phyloP scores from a whole-genome alignment of 441 rosid species.

The Croton setiger region DNA sequence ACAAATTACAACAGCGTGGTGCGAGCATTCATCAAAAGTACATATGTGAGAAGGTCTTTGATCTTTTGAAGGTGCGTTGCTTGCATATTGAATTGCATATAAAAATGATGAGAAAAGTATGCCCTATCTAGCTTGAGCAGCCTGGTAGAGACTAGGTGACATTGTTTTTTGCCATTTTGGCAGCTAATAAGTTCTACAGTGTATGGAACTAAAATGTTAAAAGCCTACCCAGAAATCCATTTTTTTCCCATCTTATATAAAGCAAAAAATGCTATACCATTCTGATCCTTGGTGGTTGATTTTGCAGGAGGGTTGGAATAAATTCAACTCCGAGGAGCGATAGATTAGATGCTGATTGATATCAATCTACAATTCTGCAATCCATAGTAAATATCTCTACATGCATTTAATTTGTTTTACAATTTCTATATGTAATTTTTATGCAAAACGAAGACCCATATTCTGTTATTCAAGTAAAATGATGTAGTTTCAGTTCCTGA shows the following conservation, averaged over 20 bases:
- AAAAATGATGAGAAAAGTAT: not conserved
- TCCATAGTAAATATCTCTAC: slow-evolving; percentile 26
- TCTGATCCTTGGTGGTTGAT: slow-evolving; percentile 14
- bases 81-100: not conserved
- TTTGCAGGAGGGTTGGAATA: slow-evolving; percentile 94
- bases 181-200: no score
- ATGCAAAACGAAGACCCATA: slow-evolving; percentile 1
- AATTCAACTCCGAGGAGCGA: slow-evolving; percentile 88
- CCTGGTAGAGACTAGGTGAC: not conserved
- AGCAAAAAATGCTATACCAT: not conserved
- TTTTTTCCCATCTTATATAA: no score
- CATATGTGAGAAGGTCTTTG: slow-evolving; percentile 87
- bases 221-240: no score
- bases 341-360: slow-evolving; percentile 18
- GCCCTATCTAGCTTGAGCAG: not conserved
- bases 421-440: slow-evolving; percentile 22
- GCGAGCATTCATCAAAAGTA: slow-evolving; percentile 90
- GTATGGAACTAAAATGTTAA: no score
- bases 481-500: not conserved
- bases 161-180: not conserved
- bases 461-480: slow-evolving; percentile 9
- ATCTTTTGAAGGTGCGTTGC: slow-evolving; percentile 75
- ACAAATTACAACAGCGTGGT: slow-evolving; percentile 88
- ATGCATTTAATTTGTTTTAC: slow-evolving; percentile 13
- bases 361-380: slow-evolving; percentile 22